Percentiles rank a stretch among this genome's conserved stretches.
Conservation (phyloP, 1,139 yeast species). For the Maudiozyma humilis region DNA sequence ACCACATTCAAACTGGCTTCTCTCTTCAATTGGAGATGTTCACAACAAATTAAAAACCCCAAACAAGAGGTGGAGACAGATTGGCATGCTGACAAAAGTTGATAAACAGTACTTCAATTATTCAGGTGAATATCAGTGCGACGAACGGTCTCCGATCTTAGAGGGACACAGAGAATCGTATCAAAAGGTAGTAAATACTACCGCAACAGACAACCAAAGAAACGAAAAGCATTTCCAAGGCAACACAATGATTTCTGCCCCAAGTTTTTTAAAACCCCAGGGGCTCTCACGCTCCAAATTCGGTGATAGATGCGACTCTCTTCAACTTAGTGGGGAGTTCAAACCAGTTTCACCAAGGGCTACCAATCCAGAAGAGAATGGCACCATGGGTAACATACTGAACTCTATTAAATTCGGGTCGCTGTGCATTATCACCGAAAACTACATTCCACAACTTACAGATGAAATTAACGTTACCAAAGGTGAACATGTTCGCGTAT, state of each 20-base stretch:
- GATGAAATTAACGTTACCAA: conserved; percentile 32
- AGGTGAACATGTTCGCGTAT: conserved; percentile 32
- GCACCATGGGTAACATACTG: too few relatives aligned
- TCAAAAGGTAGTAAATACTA: background rate
- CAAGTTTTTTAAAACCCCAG: too few relatives aligned
- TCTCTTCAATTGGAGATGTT: conserved; percentile 25
- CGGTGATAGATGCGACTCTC: too few relatives aligned
- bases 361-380: too few relatives aligned
- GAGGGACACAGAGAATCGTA: conserved; percentile 6
- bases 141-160: conserved; percentile 23
- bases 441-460: conserved; percentile 29
- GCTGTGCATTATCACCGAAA: conserved; percentile 21
- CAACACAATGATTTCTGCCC: too few relatives aligned
- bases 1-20: conserved; percentile 29
- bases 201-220: too few relatives aligned
- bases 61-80: conserved; percentile 20
- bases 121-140: conserved; percentile 8
- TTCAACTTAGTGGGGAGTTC: too few relatives aligned
- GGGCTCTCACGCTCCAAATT: too few relatives aligned
- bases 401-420: conserved; percentile 7
- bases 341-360: too few relatives aligned
- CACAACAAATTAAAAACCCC: conserved; percentile 18
- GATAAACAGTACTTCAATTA: conserved; percentile 12
- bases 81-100: conserved; percentile 20
- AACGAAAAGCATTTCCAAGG: too few relatives aligned